Percentiles rank a stretch among this genome's conserved stretches.
phyloP scores from a whole-genome alignment of 2,329 filamentous ascomycete genomes.

The Aspergillus ochraceus region DNA sequence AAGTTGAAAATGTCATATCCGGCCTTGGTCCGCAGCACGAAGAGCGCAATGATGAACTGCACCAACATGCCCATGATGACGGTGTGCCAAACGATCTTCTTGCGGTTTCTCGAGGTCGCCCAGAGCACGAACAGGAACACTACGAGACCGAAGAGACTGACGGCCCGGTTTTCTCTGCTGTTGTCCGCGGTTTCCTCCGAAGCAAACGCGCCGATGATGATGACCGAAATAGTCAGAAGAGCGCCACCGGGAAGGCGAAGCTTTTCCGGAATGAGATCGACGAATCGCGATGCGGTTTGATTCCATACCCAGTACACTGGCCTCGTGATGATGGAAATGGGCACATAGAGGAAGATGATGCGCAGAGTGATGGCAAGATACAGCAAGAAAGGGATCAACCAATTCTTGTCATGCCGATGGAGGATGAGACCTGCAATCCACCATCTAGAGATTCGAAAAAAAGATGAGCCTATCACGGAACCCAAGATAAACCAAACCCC shows the following conservation, averaged over 20 bases:
- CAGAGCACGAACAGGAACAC: constrained; percentile 70
- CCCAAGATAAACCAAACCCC: not conserved
- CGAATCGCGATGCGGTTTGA: constrained; percentile 60
- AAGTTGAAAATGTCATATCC: constrained; percentile 93
- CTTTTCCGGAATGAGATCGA: constrained; percentile 65
- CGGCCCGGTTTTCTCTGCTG: constrained; percentile 73
- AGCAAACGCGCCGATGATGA: constrained; percentile 76
- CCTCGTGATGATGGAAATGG: constrained; percentile 64
- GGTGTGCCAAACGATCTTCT: constrained; percentile 64
- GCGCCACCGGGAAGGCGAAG: constrained; percentile 65
- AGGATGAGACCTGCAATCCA: constrained; percentile 75
- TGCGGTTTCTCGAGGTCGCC: constrained; percentile 69
- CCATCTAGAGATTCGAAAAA: constrained; percentile 53
- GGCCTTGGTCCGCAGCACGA: constrained; percentile 76
- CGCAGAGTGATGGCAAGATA: constrained; percentile 75
- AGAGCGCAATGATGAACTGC: constrained; percentile 85
- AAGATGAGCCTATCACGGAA: constrained; percentile 1
- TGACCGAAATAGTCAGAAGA: constrained; percentile 64
- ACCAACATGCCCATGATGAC: constrained; percentile 86
- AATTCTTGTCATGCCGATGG: constrained; percentile 72
- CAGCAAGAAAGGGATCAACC: constrained; percentile 80
- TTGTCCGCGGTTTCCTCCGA: constrained; percentile 72
- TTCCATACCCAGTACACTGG: constrained; percentile 70
- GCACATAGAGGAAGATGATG: constrained; percentile 71
- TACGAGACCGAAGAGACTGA: constrained; percentile 75